These are phyloP conservation scores for Xerocomellus intermedius DNA, from an alignment of 768 basidiomycete genomes.

Conservation along the genomic window DNA sequence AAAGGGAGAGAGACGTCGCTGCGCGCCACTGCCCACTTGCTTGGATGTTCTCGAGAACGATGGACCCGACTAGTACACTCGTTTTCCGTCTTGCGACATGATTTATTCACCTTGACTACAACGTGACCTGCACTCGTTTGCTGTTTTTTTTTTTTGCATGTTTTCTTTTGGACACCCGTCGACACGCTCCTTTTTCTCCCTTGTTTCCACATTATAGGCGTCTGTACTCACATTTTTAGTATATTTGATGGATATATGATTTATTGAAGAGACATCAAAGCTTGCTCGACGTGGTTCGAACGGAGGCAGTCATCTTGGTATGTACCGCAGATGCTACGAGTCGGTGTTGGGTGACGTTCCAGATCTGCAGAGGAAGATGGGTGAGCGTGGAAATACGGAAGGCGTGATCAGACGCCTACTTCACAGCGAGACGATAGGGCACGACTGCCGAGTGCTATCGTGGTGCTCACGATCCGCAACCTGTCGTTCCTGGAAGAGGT, in stretches of 20 bases:
- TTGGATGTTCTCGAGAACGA: slow-evolving; percentile 7
- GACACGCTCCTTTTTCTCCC: slow-evolving; percentile 10
- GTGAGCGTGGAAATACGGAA: neutral
- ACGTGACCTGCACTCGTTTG: neutral
- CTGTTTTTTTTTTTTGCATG: neutral
- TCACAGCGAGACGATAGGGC: slow-evolving; percentile 50
- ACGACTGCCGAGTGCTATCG: slow-evolving; percentile 48
- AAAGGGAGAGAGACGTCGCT: neutral
- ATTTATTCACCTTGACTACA: slow-evolving; percentile 2
- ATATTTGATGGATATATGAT: slow-evolving; percentile 11
- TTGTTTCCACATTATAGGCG: neutral
- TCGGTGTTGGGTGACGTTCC: slow-evolving; percentile 52
- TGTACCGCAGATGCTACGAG: slow-evolving; percentile 56
- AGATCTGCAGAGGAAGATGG: slow-evolving; percentile 40
- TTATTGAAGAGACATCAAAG: slow-evolving; percentile 15
- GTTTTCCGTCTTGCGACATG: slow-evolving; percentile 12
- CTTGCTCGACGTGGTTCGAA: slow-evolving; percentile 10
- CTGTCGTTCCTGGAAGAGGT: slow-evolving; percentile 42
- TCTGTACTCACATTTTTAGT: slow-evolving; percentile 13
- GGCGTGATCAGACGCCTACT: slow-evolving; percentile 27
- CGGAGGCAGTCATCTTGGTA: slow-evolving; percentile 52
- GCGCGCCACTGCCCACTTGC: neutral
- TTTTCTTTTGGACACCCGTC: slow-evolving; percentile 7
- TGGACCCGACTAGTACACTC: slow-evolving; percentile 20
- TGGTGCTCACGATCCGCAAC: slow-evolving; percentile 52